A percentile compares a stretch with the other conserved stretches of the same genome.
Conservation (phyloP, 805 yeast genomes). For the Millerozyma acaciae region DNA sequence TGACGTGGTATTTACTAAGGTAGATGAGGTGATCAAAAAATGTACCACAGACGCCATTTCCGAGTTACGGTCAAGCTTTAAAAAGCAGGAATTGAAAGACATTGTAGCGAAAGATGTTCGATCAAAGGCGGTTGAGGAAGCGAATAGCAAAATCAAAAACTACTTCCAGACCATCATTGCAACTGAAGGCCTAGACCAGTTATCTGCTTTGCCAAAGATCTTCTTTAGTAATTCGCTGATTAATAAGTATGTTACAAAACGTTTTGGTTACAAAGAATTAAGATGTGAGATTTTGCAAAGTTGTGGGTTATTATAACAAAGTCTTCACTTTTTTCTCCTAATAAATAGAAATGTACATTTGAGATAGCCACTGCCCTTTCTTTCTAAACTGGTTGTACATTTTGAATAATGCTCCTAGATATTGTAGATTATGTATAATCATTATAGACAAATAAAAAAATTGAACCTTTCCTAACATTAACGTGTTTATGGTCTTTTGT, state of each 20-base stretch:
- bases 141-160: conserved; percentile 22
- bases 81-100: conserved; percentile 4
- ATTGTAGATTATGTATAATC: too few relatives aligned
- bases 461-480: too few relatives aligned
- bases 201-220: conserved; percentile 39
- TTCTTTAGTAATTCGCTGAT: conserved; percentile 51
- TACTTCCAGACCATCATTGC: conserved; percentile 36
- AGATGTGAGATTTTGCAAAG: conserved; percentile 49
- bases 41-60: too few relatives aligned
- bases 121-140: conserved; percentile 11
- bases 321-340: background rate
- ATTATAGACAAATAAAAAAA: too few relatives aligned
- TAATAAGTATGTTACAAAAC: conserved; percentile 26
- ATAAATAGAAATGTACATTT: too few relatives aligned
- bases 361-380: too few relatives aligned
- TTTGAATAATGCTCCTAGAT: too few relatives aligned
- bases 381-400: too few relatives aligned
- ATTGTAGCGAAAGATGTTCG: conserved; percentile 6
- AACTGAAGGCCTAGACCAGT: conserved; percentile 28
- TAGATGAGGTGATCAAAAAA: conserved; percentile 49
- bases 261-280: conserved; percentile 54
- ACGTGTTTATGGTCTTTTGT: too few relatives aligned
- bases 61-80: conserved; percentile 7
- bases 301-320: conserved; percentile 38
- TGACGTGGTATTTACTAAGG: conserved; percentile 74